Conservation (phyloP, 495 filamentous ascomycete species). For the Elasticomyces elasticus region DNA sequence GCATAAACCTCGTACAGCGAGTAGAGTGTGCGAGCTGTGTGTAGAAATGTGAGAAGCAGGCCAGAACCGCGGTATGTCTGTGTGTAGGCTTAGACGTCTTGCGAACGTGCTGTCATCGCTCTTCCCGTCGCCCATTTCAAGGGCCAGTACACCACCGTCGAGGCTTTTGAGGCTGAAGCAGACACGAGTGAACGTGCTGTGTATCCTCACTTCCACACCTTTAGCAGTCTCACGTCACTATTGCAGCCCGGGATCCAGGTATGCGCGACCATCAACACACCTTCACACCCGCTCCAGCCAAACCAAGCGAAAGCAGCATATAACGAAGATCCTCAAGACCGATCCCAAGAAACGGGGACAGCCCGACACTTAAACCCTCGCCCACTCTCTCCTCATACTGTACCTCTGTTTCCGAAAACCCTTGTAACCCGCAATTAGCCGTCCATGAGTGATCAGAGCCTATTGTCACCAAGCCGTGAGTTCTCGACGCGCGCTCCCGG, state of each 20-base stretch:
- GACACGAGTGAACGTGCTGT: conserved; percentile 24
- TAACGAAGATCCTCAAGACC: conserved; percentile 29
- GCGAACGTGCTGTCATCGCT: conserved; percentile 25
- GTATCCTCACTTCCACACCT: neutral
- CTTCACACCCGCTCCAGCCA: too few species aligned
- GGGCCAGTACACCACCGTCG: neutral
- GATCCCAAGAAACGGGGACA: conserved; percentile 18
- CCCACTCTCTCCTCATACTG: conserved; percentile 28
- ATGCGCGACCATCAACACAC: too few species aligned
- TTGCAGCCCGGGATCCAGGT: conserved; percentile 13
- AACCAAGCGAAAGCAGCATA: conserved; percentile 11
- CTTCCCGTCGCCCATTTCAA: conserved; percentile 19
- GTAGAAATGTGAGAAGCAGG: conserved; percentile 13
- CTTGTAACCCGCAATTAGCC: conserved; percentile 21
- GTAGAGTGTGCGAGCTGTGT: too few species aligned
- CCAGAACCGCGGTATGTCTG: conserved; percentile 21
- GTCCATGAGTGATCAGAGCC: conserved; percentile 30
- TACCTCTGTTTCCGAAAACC: neutral
- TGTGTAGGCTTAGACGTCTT: conserved; percentile 23
- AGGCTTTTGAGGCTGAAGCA: conserved; percentile 2
- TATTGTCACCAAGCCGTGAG: conserved; percentile 27
- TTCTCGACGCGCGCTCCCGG: conserved; percentile 30
- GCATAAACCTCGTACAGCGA: conserved; percentile 13
- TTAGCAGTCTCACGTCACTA: conserved; percentile 2
- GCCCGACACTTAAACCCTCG: conserved; percentile 28